A percentile compares a stretch with the other conserved stretches of the same genome.
Conservation (phyloP, 2,329 filamentous ascomycete species). For the Alternaria infectoria region DNA sequence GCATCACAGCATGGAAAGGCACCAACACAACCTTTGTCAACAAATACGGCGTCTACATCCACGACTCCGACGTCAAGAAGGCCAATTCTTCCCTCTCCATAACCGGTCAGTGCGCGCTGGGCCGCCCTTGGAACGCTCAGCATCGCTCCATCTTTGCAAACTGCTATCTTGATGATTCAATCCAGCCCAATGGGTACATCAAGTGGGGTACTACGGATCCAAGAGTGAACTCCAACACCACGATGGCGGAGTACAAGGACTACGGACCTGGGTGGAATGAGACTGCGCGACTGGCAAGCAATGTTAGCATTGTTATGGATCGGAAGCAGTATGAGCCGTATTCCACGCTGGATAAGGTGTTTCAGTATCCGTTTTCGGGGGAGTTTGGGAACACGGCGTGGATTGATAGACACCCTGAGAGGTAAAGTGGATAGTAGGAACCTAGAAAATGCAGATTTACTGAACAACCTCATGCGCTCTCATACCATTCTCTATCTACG, state of each 20-base stretch:
- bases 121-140: conserved; percentile 66
- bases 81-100: conserved; percentile 57
- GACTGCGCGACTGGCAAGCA: conserved; percentile 51
- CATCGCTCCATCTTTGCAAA: conserved; percentile 65
- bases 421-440: background rate
- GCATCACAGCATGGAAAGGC: conserved; percentile 73
- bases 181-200: conserved; percentile 62
- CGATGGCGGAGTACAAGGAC: conserved; percentile 63
- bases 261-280: conserved; percentile 62
- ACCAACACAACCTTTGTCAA: conserved; percentile 70
- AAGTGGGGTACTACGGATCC: conserved; percentile 56
- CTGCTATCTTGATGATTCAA: conserved; percentile 62
- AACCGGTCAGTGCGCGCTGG: conserved; percentile 61
- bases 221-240: conserved; percentile 51
- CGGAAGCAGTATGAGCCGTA: conserved; percentile 39
- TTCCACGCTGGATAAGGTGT: conserved; percentile 30
- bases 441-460: too few relatives aligned
- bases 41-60: conserved; percentile 71
- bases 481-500: too few relatives aligned
- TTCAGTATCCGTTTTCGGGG: conserved; percentile 47
- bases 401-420: conserved; percentile 51
- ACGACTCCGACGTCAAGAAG: conserved; percentile 60
- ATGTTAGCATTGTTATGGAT: conserved; percentile 57
- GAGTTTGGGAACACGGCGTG: conserved; percentile 55
- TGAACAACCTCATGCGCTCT: too few relatives aligned